Percentiles rank a stretch among this genome's conserved stretches.
Conservation (phyloP, 768 basidiomycete genomes). For the Cystofilobasidium bisporidii region DNA sequence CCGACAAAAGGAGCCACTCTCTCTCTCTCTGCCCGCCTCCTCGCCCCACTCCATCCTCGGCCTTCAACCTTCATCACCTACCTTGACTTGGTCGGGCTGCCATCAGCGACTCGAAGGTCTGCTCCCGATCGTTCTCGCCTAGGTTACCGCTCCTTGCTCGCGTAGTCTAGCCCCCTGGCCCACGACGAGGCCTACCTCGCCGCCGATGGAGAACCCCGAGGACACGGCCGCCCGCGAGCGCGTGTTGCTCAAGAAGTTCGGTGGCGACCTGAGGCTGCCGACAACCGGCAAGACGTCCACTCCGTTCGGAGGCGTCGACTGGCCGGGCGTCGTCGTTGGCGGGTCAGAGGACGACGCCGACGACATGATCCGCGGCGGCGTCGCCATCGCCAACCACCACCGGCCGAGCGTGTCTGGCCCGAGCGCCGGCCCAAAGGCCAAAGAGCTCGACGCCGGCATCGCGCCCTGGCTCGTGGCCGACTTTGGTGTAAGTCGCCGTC, state of each 20-base stretch:
- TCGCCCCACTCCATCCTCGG: too few relatives aligned
- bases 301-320: background rate
- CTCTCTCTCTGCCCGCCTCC: too few relatives aligned
- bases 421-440: background rate
- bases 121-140: too few relatives aligned
- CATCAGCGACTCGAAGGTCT: too few relatives aligned
- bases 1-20: too few relatives aligned
- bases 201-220: background rate
- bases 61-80: too few relatives aligned
- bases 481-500: slow-evolving; percentile 4
- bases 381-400: background rate
- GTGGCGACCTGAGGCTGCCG: slow-evolving; percentile 18
- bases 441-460: slow-evolving; percentile 25
- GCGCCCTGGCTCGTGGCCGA: slow-evolving; percentile 24
- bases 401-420: background rate
- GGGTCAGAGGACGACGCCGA: background rate
- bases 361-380: background rate
- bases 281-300: background rate
- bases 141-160: too few relatives aligned
- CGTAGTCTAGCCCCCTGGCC: too few relatives aligned
- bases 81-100: too few relatives aligned
- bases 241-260: slow-evolving; percentile 26
- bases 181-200: too few relatives aligned
- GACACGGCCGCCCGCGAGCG: slow-evolving; percentile 9
- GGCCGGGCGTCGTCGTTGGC: slow-evolving; percentile 13